A percentile compares a stretch with the other conserved stretches of the same genome.
phyloP scores from a whole-genome alignment of 352 stramenopile genomes.

The Labyrinthula sp. region DNA sequence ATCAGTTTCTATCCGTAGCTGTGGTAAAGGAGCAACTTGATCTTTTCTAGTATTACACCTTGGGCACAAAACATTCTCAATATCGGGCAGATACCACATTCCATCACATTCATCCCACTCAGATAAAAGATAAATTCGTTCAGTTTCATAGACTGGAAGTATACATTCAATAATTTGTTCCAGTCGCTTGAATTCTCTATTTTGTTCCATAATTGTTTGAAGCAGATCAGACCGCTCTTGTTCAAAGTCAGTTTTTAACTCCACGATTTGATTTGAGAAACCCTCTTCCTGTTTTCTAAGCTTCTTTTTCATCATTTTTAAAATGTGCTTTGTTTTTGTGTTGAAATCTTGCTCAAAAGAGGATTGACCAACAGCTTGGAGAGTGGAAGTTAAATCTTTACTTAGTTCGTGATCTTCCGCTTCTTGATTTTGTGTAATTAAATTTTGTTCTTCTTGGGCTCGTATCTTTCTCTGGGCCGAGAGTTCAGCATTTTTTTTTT shows the following conservation, averaged over 20 bases:
- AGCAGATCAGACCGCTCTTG: conserved; percentile 30
- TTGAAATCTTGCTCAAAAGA: conserved; percentile 26
- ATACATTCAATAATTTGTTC: conserved; percentile 30
- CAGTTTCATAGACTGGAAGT: too few species aligned
- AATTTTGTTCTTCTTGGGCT: conserved; percentile 30
- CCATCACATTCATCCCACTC: conserved; percentile 29
- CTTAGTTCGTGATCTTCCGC: conserved; percentile 20
- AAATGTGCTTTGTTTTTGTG: conserved; percentile 25
- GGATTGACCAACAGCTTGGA: neutral
- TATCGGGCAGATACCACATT: conserved; percentile 27
- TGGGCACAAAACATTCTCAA: too few species aligned
- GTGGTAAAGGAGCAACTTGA: too few species aligned
- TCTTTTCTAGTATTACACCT: too few species aligned
- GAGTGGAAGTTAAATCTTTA: conserved; percentile 1
- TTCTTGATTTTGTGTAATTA: conserved; percentile 23
- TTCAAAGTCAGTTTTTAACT: conserved; percentile 29
- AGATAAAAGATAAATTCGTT: conserved; percentile 28
- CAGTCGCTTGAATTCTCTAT: conserved; percentile 29
- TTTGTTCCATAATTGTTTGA: conserved; percentile 30
- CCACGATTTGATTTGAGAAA: conserved; percentile 24
- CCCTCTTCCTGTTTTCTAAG: conserved; percentile 22
- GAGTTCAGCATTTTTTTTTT: conserved; percentile 26
- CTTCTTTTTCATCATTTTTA: conserved; percentile 19
- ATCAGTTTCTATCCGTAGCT: too few species aligned
- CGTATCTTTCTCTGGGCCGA: conserved; percentile 25